Percentiles rank a stretch among this genome's conserved stretches.
These are phyloP conservation scores for Crithidia mellificae DNA, from an alignment of 208 protist species.

Conservation along the genomic window DNA sequence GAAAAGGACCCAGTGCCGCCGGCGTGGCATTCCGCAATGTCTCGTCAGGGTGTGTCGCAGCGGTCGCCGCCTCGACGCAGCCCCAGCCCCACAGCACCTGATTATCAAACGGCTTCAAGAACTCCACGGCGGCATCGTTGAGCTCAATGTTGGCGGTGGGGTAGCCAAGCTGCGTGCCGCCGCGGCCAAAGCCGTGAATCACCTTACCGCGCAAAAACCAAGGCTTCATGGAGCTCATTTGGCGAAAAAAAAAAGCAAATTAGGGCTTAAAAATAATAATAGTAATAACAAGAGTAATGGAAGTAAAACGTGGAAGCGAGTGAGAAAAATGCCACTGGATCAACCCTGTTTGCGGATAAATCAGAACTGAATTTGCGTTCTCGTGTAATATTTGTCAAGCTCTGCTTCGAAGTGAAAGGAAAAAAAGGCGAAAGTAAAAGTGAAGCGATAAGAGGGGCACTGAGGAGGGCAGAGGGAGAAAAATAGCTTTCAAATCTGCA, in stretches of 20 bases:
- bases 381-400: neutral
- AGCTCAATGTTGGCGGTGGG: constrained; percentile 88
- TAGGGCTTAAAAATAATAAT: too few relatives aligned
- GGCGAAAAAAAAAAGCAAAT: neutral
- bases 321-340: neutral
- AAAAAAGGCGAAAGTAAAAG: too few relatives aligned
- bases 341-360: neutral
- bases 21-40: neutral
- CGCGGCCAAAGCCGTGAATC: constrained; percentile 83
- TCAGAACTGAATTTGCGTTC: neutral
- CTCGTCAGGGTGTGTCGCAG: neutral
- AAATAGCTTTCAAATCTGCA: too few relatives aligned
- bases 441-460: too few relatives aligned
- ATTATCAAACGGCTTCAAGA: constrained; percentile 61
- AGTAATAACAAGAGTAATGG: neutral
- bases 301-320: neutral
- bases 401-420: neutral
- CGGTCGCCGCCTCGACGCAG: constrained; percentile 43
- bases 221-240: constrained; percentile 31
- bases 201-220: constrained; percentile 79
- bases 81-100: constrained; percentile 86
- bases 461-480: too few relatives aligned
- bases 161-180: constrained; percentile 85
- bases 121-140: constrained; percentile 33
- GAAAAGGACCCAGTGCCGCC: constrained; percentile 43